phyloP scores from a whole-genome alignment of 148 eudicot genomes.

The Pouteria glomerata region DNA sequence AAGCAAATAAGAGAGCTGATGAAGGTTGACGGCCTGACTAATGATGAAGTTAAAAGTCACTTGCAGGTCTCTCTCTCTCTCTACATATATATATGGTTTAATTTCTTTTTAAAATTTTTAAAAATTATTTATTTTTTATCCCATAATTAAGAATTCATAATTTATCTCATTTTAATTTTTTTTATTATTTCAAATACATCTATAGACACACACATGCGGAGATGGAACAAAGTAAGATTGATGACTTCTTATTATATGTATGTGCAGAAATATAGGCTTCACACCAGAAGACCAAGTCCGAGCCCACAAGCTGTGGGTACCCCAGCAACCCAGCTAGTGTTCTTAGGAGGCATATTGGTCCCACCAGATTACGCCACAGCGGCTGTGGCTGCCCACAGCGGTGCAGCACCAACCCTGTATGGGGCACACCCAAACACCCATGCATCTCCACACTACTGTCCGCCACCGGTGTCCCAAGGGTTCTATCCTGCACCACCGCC shows the following conservation, averaged over 20 bases:
- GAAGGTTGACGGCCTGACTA: constrained; percentile 99
- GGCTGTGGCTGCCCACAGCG: constrained; percentile 46
- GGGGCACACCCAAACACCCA: constrained; percentile 56
- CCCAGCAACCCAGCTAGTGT: constrained; percentile 62
- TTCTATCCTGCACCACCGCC: constrained; percentile 44
- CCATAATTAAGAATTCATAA: no score
- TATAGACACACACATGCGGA: no score
- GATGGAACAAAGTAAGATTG: no score
- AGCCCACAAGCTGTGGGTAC: constrained; percentile 65
- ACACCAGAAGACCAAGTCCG: constrained; percentile 94
- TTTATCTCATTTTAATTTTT: no score
- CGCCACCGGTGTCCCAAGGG: constrained; percentile 49
- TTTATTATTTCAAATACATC: no score
- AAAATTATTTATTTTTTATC: no score
- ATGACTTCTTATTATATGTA: neutral
- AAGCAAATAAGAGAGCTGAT: constrained; percentile 96
- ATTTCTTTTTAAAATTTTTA: no score
- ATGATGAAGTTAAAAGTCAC: constrained; percentile 99
- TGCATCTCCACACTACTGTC: constrained; percentile 47
- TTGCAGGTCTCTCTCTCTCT: constrained; percentile 58
- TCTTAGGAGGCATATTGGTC: constrained; percentile 96
- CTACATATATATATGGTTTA: no score
- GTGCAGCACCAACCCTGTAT: constrained; percentile 53
- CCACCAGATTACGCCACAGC: constrained; percentile 85
- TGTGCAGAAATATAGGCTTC: constrained; percentile 90